These are phyloP conservation scores for Saitozyma sp. DNA, from an alignment of 768 basidiomycete genomes.

Conservation along the genomic window DNA sequence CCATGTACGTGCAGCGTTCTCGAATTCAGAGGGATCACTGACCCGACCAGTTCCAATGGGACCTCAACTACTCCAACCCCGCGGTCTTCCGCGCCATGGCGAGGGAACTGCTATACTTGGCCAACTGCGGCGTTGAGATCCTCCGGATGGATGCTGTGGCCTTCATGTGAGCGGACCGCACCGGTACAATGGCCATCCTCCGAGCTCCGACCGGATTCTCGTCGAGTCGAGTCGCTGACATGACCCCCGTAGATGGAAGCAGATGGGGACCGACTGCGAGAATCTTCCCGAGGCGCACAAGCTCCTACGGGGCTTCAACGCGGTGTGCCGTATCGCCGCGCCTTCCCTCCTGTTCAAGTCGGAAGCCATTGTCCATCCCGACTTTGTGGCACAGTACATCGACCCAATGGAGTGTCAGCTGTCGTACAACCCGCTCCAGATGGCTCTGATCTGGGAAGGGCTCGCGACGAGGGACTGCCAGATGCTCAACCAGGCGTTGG, in stretches of 20 bases:
- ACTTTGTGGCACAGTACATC: conserved; percentile 10
- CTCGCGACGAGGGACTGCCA: conserved; percentile 11
- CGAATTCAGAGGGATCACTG: neutral
- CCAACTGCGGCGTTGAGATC: conserved; percentile 17
- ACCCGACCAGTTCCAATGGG: conserved; percentile 14
- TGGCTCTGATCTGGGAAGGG: conserved; percentile 17
- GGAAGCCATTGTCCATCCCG: conserved; percentile 15
- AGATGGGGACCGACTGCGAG: conserved; percentile 14
- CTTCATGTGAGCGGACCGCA: conserved; percentile 9
- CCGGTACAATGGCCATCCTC: neutral
- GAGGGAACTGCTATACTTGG: conserved; percentile 11
- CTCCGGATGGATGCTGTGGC: conserved; percentile 15
- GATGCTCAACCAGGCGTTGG: conserved; percentile 8
- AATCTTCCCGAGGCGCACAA: conserved; percentile 9
- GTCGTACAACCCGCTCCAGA: conserved; percentile 16
- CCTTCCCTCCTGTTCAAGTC: conserved; percentile 15
- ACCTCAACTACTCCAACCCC: conserved; percentile 16
- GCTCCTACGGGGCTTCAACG: conserved; percentile 14
- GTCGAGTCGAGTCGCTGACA: no score
- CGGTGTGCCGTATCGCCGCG: conserved; percentile 10
- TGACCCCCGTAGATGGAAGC: conserved; percentile 7
- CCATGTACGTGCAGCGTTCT: conserved; percentile 2
- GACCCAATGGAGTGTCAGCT: conserved; percentile 18
- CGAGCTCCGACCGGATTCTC: neutral
- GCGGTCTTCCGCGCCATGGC: conserved; percentile 18